Evolutionary conservation across 106 monocot species (phyloP).

Genomic region (Posidonia australis): DNA sequence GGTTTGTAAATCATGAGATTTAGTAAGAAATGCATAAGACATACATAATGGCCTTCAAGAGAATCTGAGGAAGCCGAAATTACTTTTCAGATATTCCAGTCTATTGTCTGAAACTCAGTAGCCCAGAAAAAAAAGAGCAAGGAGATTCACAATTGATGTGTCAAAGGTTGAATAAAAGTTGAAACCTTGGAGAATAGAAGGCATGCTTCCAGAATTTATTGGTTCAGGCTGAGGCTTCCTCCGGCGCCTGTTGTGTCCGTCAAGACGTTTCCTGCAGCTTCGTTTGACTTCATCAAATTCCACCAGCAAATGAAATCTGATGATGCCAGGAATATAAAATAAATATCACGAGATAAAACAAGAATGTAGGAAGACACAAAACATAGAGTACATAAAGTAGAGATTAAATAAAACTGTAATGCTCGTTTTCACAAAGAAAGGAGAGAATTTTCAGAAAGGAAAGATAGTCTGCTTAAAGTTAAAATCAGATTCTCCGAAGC

Average conservation of each 20-base stretch:
- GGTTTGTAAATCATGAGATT: not conserved
- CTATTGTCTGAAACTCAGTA: not conserved
- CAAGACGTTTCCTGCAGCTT: constrained; percentile 92
- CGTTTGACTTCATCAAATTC: constrained; percentile 61
- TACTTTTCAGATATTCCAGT: not conserved
- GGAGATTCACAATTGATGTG: not conserved
- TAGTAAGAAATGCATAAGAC: too few relatives aligned
- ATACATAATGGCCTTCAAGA: too few relatives aligned
- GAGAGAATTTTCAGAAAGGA: too few relatives aligned
- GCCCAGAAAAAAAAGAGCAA: too few relatives aligned
- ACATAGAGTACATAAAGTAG: too few relatives aligned
- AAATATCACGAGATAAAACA: too few relatives aligned
- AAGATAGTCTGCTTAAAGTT: too few relatives aligned
- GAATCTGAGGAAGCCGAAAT: not conserved
- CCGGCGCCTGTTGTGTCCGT: constrained; percentile 60
- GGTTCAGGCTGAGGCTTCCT: constrained; percentile 46
- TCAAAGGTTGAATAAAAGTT: not conserved
- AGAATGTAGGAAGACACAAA: too few relatives aligned
- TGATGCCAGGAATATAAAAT: too few relatives aligned
- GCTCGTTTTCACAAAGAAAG: too few relatives aligned
- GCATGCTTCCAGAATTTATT: constrained; percentile 35
- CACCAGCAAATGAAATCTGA: constrained; percentile 24
- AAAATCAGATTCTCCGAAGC: too few relatives aligned
- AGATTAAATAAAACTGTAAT: too few relatives aligned
- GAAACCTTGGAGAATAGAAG: constrained; percentile 47